Percentiles rank a stretch among this genome's conserved stretches.
These are phyloP conservation scores for Cercospora zeina DNA, from an alignment of 2,329 filamentous ascomycete genomes.

Conservation along the genomic window DNA sequence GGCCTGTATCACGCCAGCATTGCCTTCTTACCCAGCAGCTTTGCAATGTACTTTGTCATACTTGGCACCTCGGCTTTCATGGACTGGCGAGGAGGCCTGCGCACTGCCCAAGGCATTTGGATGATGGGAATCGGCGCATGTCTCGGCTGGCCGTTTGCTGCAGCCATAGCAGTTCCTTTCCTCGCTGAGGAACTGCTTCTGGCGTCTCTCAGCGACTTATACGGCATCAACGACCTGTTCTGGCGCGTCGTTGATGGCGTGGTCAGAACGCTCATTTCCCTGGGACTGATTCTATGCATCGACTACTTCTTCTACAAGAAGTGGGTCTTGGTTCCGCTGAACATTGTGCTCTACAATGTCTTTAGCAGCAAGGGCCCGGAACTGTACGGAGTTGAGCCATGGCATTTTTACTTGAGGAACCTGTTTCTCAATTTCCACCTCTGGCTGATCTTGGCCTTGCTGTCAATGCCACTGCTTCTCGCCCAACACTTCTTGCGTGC, in stretches of 20 bases:
- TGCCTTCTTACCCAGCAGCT: conserved; percentile 87
- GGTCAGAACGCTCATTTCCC: conserved; percentile 64
- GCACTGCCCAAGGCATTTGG: conserved; percentile 79
- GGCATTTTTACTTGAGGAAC: conserved; percentile 95
- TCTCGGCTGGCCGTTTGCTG: conserved; percentile 92
- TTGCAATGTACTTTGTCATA: conserved; percentile 93
- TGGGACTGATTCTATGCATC: conserved; percentile 68
- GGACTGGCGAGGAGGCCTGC: conserved; percentile 78
- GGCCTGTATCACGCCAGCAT: conserved; percentile 92
- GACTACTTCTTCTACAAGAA: conserved; percentile 90
- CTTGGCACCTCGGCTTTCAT: conserved; percentile 85
- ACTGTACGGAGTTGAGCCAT: conserved; percentile 93
- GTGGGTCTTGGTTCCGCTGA: conserved; percentile 75
- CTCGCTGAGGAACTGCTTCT: conserved; percentile 72
- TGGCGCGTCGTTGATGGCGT: conserved; percentile 67
- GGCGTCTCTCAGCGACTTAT: conserved; percentile 45
- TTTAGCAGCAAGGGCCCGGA: conserved; percentile 79
- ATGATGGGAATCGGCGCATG: conserved; percentile 86
- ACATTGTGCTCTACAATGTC: conserved; percentile 94
- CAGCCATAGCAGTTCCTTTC: conserved; percentile 78
- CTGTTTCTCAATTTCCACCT: conserved; percentile 91
- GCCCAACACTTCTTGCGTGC: conserved; percentile 67
- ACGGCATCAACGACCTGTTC: conserved; percentile 55
- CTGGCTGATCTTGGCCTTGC: conserved; percentile 81
- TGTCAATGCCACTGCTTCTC: conserved; percentile 71